A percentile compares a stretch with the other conserved stretches of the same genome.
Conservation (phyloP, 1,139 yeast genomes). For the Geotrichum armillariae region DNA sequence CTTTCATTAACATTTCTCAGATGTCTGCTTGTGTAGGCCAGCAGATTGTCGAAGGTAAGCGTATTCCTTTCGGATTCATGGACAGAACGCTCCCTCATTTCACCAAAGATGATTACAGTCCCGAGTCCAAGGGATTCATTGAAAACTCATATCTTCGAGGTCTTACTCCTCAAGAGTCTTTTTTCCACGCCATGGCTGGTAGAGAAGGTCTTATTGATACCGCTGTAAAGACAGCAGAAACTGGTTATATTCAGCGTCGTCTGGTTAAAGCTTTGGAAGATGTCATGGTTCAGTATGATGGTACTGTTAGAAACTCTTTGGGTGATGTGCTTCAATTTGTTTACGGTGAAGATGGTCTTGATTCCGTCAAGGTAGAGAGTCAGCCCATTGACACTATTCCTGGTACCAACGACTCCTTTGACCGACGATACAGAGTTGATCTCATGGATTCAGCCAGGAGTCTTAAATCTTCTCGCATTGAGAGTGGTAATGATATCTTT, state of each 20-base stretch:
- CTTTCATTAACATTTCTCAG: conserved; percentile 96
- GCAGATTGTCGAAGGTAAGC: conserved; percentile 99
- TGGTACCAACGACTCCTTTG: conserved; percentile 83
- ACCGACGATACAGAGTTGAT: conserved; percentile 82
- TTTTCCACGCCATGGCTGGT: conserved; percentile 99
- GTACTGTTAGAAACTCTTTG: conserved; percentile 94
- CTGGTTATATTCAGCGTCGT: conserved; percentile 99
- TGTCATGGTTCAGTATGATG: conserved; percentile 98
- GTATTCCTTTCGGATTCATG: conserved; percentile 96
- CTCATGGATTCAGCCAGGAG: conserved; percentile 67
- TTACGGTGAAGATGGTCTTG: conserved; percentile 99
- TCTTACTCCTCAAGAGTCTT: conserved; percentile 96
- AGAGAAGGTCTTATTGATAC: conserved; percentile 99
- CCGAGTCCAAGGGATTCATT: conserved; percentile 97
- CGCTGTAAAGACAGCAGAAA: conserved; percentile 97
- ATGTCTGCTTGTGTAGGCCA: conserved; percentile 99
- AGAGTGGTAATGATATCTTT: conserved; percentile 84
- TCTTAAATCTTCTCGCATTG: conserved; percentile 71
- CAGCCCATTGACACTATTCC: conserved; percentile 97
- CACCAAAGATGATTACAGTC: conserved; percentile 96
- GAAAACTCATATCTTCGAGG: conserved; percentile 98
- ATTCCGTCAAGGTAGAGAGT: conserved; percentile 96
- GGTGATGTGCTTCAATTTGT: conserved; percentile 96
- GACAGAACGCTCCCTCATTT: conserved; percentile 98
- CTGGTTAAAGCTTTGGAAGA: conserved; percentile 97